A percentile compares a stretch with the other conserved stretches of the same genome.
phyloP scores from a whole-genome alignment of 139 green algal species.

The Spirogloea muscicola region DNA sequence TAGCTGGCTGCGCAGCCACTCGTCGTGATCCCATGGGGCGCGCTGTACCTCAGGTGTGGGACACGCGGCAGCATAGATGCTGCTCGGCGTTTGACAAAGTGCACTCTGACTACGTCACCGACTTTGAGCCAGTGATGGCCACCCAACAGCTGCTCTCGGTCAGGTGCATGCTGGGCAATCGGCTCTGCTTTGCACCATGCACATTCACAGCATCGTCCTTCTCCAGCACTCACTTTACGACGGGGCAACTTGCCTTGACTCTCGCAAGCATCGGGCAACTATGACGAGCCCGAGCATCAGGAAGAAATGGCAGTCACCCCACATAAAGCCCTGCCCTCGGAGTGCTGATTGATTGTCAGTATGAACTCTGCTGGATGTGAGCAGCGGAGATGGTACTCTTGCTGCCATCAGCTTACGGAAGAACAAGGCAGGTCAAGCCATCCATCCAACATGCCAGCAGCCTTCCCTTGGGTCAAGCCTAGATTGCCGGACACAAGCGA shows the following conservation, averaged over 20 bases:
- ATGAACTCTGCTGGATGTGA: too few relatives aligned
- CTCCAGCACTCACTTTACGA: too few relatives aligned
- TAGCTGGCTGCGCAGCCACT: too few relatives aligned
- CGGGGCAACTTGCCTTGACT: neutral
- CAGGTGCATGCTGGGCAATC: conserved; percentile 3
- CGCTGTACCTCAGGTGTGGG: conserved; percentile 57
- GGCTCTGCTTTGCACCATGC: too few relatives aligned
- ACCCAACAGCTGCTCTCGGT: conserved; percentile 37
- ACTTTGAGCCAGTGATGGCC: conserved; percentile 51
- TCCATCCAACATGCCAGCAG: neutral
- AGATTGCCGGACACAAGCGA: neutral
- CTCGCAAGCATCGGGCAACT: neutral
- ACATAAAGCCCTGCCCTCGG: too few relatives aligned
- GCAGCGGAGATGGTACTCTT: conserved; percentile 79
- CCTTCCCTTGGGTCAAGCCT: neutral
- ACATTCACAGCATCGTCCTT: too few relatives aligned
- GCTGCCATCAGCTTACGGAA: conserved; percentile 53
- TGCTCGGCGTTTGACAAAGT: conserved; percentile 49
- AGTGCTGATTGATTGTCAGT: too few relatives aligned
- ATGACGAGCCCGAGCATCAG: neutral
- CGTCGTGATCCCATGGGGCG: neutral
- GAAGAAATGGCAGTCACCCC: neutral
- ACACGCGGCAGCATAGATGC: conserved; percentile 55
- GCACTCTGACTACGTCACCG: conserved; percentile 80
- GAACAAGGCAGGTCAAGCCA: conserved; percentile 36